Evolutionary conservation across 2,329 filamentous ascomycete species (phyloP).

Genomic region (Didymella segeticola): DNA sequence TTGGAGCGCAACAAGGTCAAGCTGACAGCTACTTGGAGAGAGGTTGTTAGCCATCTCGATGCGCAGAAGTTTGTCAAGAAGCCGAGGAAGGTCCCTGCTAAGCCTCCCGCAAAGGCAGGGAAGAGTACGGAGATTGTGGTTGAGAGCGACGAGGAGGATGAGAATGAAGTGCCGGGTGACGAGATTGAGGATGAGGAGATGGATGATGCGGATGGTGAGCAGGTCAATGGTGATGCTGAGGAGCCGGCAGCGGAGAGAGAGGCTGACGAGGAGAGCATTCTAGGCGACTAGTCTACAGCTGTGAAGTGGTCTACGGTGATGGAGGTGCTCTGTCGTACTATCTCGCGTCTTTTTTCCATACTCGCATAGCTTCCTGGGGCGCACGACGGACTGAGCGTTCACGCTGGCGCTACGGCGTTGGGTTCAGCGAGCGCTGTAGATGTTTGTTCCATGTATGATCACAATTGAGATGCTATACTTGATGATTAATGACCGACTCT

Average conservation of each 20-base stretch:
- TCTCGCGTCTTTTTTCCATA: neutral
- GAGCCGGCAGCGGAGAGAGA: slow-evolving; percentile 48
- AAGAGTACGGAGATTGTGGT: slow-evolving; percentile 49
- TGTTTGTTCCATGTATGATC: slow-evolving; percentile 6
- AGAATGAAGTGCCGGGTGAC: slow-evolving; percentile 36
- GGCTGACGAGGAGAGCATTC: slow-evolving; percentile 53
- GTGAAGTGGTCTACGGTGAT: slow-evolving; percentile 15
- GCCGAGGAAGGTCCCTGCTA: slow-evolving; percentile 34
- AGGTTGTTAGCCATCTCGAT: slow-evolving; percentile 82
- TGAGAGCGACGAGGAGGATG: slow-evolving; percentile 41
- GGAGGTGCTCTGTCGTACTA: neutral
- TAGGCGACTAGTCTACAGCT: slow-evolving; percentile 45
- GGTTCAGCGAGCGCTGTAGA: slow-evolving; percentile 2
- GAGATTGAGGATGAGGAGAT: slow-evolving; percentile 48
- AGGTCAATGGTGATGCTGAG: slow-evolving; percentile 36
- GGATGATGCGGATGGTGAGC: slow-evolving; percentile 47
- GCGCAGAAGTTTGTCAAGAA: slow-evolving; percentile 53
- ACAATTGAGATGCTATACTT: neutral
- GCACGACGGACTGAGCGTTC: slow-evolving; percentile 3
- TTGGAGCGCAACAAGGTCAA: slow-evolving; percentile 80
- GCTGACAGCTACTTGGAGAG: slow-evolving; percentile 84
- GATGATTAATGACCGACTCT: too few relatives aligned
- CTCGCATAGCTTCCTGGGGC: slow-evolving; percentile 3
- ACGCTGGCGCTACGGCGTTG: slow-evolving; percentile 20
- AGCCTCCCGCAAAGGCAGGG: slow-evolving; percentile 53